These are phyloP conservation scores for Camelina laxa DNA, from an alignment of 345 rosid species.

Conservation along the genomic window DNA sequence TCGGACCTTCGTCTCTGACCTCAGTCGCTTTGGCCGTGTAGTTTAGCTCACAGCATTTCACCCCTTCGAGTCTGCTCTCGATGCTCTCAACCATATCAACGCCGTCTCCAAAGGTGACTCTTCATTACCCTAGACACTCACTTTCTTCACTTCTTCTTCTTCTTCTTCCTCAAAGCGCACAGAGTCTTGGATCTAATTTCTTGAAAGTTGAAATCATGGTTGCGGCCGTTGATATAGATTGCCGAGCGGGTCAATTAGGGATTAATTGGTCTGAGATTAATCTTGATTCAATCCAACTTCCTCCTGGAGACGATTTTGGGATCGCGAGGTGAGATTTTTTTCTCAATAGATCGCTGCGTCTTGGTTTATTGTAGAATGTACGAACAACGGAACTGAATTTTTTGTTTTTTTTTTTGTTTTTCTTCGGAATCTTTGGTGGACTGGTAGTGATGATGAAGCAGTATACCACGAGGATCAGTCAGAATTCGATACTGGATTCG, in stretches of 20 bases:
- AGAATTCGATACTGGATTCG: not conserved
- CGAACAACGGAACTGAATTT: not conserved
- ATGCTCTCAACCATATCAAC: too few relatives aligned
- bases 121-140: not conserved
- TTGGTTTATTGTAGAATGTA: not conserved
- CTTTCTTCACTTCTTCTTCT: not conserved
- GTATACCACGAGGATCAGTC: not conserved
- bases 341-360: not conserved
- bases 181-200: not conserved
- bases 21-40: too few relatives aligned
- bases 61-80: too few relatives aligned
- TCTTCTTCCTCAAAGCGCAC: not conserved
- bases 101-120: too few relatives aligned
- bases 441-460: not conserved
- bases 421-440: not conserved
- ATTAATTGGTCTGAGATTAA: not conserved
- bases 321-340: constrained; percentile 3
- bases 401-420: not conserved
- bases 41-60: too few relatives aligned
- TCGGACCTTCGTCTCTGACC: too few relatives aligned
- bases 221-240: not conserved
- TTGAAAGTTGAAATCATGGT: constrained; percentile 7
- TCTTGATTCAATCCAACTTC: not conserved
- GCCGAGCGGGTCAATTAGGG: not conserved
- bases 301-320: not conserved